These are phyloP conservation scores for Lentinula aciculospora DNA, from an alignment of 768 basidiomycete genomes.

Conservation along the genomic window DNA sequence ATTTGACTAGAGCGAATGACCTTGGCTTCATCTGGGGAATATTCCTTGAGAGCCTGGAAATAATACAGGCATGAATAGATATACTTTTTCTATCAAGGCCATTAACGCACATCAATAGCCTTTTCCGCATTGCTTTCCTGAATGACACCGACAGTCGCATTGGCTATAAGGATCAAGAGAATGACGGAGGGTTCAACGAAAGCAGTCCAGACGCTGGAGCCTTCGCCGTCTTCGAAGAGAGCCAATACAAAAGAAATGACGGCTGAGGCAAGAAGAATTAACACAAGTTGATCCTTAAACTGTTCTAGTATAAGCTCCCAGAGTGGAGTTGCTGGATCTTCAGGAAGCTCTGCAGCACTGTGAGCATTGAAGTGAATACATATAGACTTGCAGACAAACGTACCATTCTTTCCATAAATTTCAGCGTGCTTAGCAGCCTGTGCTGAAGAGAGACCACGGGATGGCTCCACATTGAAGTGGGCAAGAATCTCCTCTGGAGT, in stretches of 20 bases:
- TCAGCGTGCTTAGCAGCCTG: constrained; percentile 71
- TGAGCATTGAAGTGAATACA: constrained; percentile 6
- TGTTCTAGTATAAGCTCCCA: constrained; percentile 97
- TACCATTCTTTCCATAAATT: constrained; percentile 85
- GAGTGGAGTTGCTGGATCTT: constrained; percentile 85
- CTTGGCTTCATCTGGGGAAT: constrained; percentile 95
- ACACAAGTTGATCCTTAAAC: constrained; percentile 97
- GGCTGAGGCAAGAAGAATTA: constrained; percentile 92
- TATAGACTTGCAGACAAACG: constrained; percentile 13
- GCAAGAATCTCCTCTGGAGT: constrained; percentile 63
- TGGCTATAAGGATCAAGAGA: constrained; percentile 91
- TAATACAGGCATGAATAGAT: not conserved
- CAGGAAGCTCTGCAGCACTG: constrained; percentile 69
- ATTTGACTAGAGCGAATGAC: constrained; percentile 72
- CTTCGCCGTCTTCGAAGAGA: constrained; percentile 72
- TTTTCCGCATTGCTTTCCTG: constrained; percentile 96
- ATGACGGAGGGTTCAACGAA: constrained; percentile 97
- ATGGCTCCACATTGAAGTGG: constrained; percentile 63
- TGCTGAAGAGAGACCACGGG: constrained; percentile 55
- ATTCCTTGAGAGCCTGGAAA: constrained; percentile 91
- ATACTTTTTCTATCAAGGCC: not conserved
- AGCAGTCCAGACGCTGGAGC: constrained; percentile 65
- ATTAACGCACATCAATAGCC: constrained; percentile 84
- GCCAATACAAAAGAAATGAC: constrained; percentile 92
- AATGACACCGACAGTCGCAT: constrained; percentile 95